Percentiles rank a stretch among this genome's conserved stretches.
Evolutionary conservation across 345 rosid species (phyloP).

Genomic region (Triadica sebifera): DNA sequence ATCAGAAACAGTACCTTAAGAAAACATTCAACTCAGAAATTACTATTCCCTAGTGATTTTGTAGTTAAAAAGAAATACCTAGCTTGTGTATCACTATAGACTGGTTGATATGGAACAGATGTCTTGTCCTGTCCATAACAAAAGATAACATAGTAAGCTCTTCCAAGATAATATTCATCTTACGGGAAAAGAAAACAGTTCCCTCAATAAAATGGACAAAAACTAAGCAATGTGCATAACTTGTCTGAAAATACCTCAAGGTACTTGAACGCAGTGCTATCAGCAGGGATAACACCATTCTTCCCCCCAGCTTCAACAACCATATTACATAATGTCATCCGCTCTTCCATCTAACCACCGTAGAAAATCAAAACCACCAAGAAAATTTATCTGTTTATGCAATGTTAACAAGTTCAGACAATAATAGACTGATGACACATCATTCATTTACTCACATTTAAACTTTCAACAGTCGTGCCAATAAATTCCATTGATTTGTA

Average conservation of each 20-base stretch:
- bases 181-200: neutral
- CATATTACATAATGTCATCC: constrained; percentile 98
- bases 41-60: no score
- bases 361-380: constrained; percentile 15
- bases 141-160: constrained; percentile 10
- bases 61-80: constrained; percentile 41
- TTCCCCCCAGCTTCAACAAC: constrained; percentile 98
- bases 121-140: constrained; percentile 65
- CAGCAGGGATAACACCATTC: constrained; percentile 95
- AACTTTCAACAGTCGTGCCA: constrained; percentile 83
- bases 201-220: constrained; percentile 4
- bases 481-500: constrained; percentile 96
- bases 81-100: constrained; percentile 84
- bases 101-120: constrained; percentile 76
- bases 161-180: neutral
- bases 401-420: neutral
- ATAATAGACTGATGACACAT: neutral
- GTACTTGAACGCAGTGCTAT: constrained; percentile 80
- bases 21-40: neutral
- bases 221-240: neutral
- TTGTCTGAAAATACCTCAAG: constrained; percentile 54
- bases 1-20: neutral
- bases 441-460: constrained; percentile 52
- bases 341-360: constrained; percentile 83
- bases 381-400: constrained; percentile 1